These are phyloP conservation scores for Microcyclospora tardicrescens DNA, from an alignment of 2,329 filamentous ascomycete genomes.

Conservation along the genomic window DNA sequence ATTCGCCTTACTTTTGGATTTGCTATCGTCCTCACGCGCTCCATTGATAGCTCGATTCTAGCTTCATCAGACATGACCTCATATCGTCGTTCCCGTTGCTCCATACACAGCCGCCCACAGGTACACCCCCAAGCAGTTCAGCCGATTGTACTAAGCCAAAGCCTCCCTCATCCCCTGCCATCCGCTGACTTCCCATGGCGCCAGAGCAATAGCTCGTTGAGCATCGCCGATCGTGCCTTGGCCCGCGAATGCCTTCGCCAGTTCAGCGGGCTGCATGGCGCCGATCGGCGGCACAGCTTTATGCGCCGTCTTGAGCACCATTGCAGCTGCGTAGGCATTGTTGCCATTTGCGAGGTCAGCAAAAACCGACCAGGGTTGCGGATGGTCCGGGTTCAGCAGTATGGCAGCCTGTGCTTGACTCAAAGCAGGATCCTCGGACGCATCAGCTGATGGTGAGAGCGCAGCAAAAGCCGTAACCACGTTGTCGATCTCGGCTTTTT, in stretches of 20 bases:
- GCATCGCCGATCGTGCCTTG: slow-evolving; percentile 61
- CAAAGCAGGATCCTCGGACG: slow-evolving; percentile 36
- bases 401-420: slow-evolving; percentile 62
- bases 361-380: slow-evolving; percentile 69
- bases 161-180: slow-evolving; percentile 8
- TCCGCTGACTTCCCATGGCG: slow-evolving; percentile 52
- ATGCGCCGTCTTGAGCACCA: slow-evolving; percentile 69
- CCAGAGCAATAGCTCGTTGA: slow-evolving; percentile 63
- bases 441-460: slow-evolving; percentile 30
- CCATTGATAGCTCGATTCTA: no score
- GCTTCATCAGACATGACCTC: no score
- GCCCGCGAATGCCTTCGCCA: slow-evolving; percentile 61
- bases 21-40: no score
- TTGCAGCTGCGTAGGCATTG: slow-evolving; percentile 48
- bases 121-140: no score
- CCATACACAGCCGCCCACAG: no score
- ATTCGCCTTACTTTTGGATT: no score
- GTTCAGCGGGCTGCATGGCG: slow-evolving; percentile 50
- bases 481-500: slow-evolving; percentile 58
- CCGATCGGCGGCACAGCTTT: slow-evolving; percentile 63
- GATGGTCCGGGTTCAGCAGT: slow-evolving; percentile 66
- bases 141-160: background rate
- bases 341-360: slow-evolving; percentile 41
- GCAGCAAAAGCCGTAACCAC: slow-evolving; percentile 63
- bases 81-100: no score